A percentile compares a stretch with the other conserved stretches of the same genome.
These are phyloP conservation scores for Blyttiomyces sp. DNA, from an alignment of 371 early-diverging fungal species.

Conservation along the genomic window DNA sequence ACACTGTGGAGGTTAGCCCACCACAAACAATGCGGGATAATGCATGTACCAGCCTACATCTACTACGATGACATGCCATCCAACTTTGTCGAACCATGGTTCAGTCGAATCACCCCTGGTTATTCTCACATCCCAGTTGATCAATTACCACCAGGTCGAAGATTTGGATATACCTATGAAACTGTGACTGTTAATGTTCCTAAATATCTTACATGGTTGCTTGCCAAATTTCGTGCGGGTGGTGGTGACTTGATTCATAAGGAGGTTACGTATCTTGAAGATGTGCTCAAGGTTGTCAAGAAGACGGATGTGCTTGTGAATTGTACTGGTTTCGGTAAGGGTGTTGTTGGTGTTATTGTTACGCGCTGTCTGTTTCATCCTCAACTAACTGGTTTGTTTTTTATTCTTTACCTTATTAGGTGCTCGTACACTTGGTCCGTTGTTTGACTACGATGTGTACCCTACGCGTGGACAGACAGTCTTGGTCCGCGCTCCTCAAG, in stretches of 20 bases:
- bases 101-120: slow-evolving; percentile 19
- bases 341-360: neutral
- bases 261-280: slow-evolving; percentile 49
- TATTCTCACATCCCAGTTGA: slow-evolving; percentile 11
- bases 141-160: slow-evolving; percentile 21
- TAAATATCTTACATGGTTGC: slow-evolving; percentile 64
- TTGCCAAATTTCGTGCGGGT: slow-evolving; percentile 40
- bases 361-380: neutral
- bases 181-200: slow-evolving; percentile 53
- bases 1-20: slow-evolving; percentile 18
- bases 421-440: slow-evolving; percentile 62
- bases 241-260: slow-evolving; percentile 54
- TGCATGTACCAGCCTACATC: slow-evolving; percentile 32
- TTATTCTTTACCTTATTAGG: slow-evolving; percentile 22
- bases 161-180: slow-evolving; percentile 29
- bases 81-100: slow-evolving; percentile 32
- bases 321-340: slow-evolving; percentile 66
- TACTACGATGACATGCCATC: slow-evolving; percentile 29
- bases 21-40: slow-evolving; percentile 30
- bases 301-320: slow-evolving; percentile 60
- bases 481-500: slow-evolving; percentile 58
- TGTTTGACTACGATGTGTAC: slow-evolving; percentile 58
- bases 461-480: slow-evolving; percentile 77
- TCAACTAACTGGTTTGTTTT: neutral
- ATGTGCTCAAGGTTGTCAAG: slow-evolving; percentile 21